These are phyloP conservation scores for Nakazawaea sp. DNA, from an alignment of 805 yeast genomes.

Conservation along the genomic window DNA sequence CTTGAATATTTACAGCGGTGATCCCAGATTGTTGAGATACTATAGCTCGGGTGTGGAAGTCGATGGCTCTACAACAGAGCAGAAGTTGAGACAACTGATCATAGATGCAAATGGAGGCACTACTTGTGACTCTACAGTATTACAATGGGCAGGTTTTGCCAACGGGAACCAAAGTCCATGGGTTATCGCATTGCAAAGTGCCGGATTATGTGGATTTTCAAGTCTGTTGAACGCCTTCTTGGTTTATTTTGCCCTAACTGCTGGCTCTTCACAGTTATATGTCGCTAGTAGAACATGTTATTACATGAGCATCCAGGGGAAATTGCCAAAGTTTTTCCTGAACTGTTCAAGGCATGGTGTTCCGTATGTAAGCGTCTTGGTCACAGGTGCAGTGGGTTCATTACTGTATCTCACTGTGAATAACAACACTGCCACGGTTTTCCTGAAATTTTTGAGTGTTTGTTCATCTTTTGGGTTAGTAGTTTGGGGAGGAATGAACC, in stretches of 20 bases:
- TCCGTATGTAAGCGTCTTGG: slow-evolving; percentile 65
- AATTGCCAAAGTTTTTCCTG: slow-evolving; percentile 57
- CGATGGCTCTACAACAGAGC: slow-evolving; percentile 12
- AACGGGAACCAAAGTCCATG: slow-evolving; percentile 52
- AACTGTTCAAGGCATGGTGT: slow-evolving; percentile 61
- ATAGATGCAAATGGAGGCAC: slow-evolving; percentile 20
- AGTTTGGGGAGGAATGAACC: slow-evolving; percentile 70
- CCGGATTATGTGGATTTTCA: slow-evolving; percentile 45
- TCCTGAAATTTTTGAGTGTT: slow-evolving; percentile 59
- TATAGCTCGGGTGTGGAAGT: slow-evolving; percentile 24
- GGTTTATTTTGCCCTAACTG: slow-evolving; percentile 49
- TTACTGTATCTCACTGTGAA: slow-evolving; percentile 57
- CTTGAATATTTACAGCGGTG: slow-evolving; percentile 70
- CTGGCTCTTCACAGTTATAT: slow-evolving; percentile 51
- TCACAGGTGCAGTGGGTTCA: slow-evolving; percentile 55
- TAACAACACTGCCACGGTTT: slow-evolving; percentile 51
- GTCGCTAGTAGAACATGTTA: slow-evolving; percentile 54
- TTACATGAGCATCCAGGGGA: slow-evolving; percentile 44
- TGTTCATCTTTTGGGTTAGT: slow-evolving; percentile 71
- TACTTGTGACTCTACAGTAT: slow-evolving; percentile 16
- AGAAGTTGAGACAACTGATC: slow-evolving; percentile 8
- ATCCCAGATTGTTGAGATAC: slow-evolving; percentile 61
- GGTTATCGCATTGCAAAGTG: slow-evolving; percentile 47
- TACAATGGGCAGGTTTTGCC: slow-evolving; percentile 28
- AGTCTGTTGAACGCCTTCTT: slow-evolving; percentile 45